Evolutionary conservation across 176 grass and related monocot species (phyloP), one percentile per base, ranked within the genome.

Genomic region (Ensete glaucum): DNA sequence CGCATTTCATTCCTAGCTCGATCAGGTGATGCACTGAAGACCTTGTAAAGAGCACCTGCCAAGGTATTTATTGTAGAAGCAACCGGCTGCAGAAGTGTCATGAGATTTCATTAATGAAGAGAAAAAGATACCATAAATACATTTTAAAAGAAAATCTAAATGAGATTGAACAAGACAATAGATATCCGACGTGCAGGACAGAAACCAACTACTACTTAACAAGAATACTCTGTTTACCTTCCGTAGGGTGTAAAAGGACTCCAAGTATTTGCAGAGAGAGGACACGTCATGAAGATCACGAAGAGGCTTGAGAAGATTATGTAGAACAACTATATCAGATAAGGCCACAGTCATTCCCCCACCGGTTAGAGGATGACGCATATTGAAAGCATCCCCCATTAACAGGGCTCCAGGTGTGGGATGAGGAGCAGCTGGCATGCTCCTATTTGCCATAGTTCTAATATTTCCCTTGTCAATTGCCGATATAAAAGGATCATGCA

Each of bases 311-410:
- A 99, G 88, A 87, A 99, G 88, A 81, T 94, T 91, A 5, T 73
- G 75, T 14, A 99, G 70, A 58, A 99, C 88, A 16, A 88, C 91
- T 0, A 99, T 94, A 77, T 99, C 95, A 51, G 95, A 91, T 59
- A 99, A 85, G n/a, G 95, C 95, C 73, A 99, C 91, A 1, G 95
- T 99, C 95, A 99, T 99, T 80, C 95, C 95, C 73, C 95, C 95
- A 74, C 95, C 95, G 12, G 95, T 99, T 80, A 99, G 79, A 78
- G 95, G 91, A 70, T 99, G 95, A 7, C 95, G 81, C 95, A 99
- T 99, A 59, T 99, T 99, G 88, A 99, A 99, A 11, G 95, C 95
- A 85, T 99, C 95, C 27, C 95, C 95, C 95, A 99, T 99, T 81
- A 99, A 66, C 65, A 99, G 91, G 15, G 95, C 95, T 26, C 95